phyloP scores from a whole-genome alignment of 441 rosid genomes.

The Erodium moschatum region DNA sequence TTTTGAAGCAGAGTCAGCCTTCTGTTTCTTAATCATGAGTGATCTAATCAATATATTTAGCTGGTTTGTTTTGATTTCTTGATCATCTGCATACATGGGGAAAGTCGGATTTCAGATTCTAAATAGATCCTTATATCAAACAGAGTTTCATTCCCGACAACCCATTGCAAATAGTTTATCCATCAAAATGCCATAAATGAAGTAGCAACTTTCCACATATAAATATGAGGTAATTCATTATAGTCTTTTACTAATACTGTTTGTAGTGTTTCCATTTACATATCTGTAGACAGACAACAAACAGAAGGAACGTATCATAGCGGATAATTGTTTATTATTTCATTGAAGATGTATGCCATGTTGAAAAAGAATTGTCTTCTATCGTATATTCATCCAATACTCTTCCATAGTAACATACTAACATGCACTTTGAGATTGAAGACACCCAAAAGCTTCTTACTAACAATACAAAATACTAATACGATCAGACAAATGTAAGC shows the following conservation, averaged over 20 bases:
- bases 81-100: slow-evolving; percentile 46
- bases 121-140: slow-evolving; percentile 3
- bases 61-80: slow-evolving; percentile 75
- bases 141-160: slow-evolving; percentile 10
- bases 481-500: neutral
- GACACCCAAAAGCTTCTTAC: neutral
- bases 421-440: neutral
- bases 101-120: slow-evolving; percentile 19
- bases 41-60: slow-evolving; percentile 88
- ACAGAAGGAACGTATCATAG: neutral
- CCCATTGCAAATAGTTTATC: neutral
- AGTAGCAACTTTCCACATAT: neutral
- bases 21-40: slow-evolving; percentile 62
- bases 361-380: neutral
- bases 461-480: neutral
- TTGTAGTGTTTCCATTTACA: neutral
- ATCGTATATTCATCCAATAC: neutral
- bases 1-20: slow-evolving; percentile 52
- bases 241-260: neutral
- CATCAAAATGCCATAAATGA: neutral
- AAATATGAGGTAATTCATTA: neutral
- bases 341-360: neutral
- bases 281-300: neutral
- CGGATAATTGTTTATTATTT: neutral
- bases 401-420: neutral